Base-by-base conservation (phyloP, 1,139 yeast genomes). In the Hyphopichia buzzinii region DNA sequence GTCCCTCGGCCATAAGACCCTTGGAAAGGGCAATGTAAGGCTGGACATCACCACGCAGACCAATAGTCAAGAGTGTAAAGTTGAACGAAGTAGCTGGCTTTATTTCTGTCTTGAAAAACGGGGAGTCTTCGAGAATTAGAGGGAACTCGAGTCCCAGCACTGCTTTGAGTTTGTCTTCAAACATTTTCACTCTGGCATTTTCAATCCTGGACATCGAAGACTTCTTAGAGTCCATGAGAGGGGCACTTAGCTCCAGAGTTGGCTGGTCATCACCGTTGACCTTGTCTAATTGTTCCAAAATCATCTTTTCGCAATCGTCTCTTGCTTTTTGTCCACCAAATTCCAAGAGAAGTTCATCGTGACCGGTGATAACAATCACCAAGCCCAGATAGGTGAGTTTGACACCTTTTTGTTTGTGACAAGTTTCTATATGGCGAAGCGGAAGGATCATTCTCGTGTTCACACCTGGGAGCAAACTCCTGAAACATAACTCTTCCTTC, bases 11-110 rank as follows among this genome's bases (percentile, higher is more conserved):
- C 31, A 78, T 59, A 33, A 90, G 64, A 0, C 92, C 96, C 48
- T 81, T 79, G 1, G 87, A 94, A n/a, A 90, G 62, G 0, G 97
- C 92, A 45, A 90, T 84, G 54, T 89, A 92, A 0, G 97, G 97
- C 56, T 90, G 97, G 6, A 90, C 97, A 59, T 90, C 97, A 30
- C 97, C 97, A 39, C 97, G 69, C 0, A 96, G 87, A 0, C 97
- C 97, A 52, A 90, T 90, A 0, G 97, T 90, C 39, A 90, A 62
- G 38, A 89, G 64, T 0, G 88, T 83, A 49, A 90, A 77, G 30
- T 73, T 77, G 45, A 74, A 74, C 1, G 79, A 64, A 17, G 75
- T 73, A 0, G 67, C 54, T 0, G 88, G 82, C 34, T 64, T 69
- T 19, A 81, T 62, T 37, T 67, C 74, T 0, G 81, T 74, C 41